A percentile compares a stretch with the other conserved stretches of the same genome.
Evolutionary conservation across 139 green algal genomes (phyloP).

Genomic region (Tetraselmis striata): DNA sequence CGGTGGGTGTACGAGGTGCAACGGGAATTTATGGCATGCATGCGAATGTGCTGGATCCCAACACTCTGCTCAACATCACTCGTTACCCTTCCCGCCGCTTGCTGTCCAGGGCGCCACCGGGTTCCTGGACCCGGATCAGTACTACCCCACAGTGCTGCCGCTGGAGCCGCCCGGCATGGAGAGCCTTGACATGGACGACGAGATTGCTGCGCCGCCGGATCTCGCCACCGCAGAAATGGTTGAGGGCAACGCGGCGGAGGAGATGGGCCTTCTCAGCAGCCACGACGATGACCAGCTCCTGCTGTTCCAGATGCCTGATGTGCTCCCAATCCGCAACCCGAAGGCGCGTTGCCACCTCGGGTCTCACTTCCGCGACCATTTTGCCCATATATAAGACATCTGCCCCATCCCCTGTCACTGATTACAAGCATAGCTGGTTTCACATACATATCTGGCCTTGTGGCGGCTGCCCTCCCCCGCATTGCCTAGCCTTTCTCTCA

Average conservation of each 20-base stretch:
- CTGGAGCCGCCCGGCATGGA: conserved; percentile 22
- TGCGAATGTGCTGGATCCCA: too few relatives aligned
- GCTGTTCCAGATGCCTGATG: conserved; percentile 52
- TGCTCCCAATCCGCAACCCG: conserved; percentile 31
- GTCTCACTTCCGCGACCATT: too few relatives aligned
- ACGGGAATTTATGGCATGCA: too few relatives aligned
- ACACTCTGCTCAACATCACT: too few relatives aligned
- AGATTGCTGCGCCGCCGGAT: background rate
- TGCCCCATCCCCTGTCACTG: too few relatives aligned
- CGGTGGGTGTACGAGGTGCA: too few relatives aligned
- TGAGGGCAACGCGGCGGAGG: conserved; percentile 2
- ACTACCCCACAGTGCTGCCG: conserved; percentile 49
- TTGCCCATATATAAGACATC: too few relatives aligned
- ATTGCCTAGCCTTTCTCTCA: too few relatives aligned
- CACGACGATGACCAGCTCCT: conserved; percentile 30
- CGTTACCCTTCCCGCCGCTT: too few relatives aligned
- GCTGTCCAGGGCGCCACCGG: background rate
- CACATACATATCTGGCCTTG: too few relatives aligned
- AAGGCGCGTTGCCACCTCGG: background rate
- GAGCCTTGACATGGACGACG: conserved; percentile 7
- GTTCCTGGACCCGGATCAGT: conserved; percentile 35
- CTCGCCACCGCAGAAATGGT: conserved; percentile 9
- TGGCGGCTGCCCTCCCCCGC: too few relatives aligned
- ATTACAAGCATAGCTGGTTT: too few relatives aligned
- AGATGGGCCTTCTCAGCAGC: conserved; percentile 19